A percentile compares a stretch with the other conserved stretches of the same genome.
phyloP scores from a whole-genome alignment of 2,329 filamentous ascomycete species.

The Apiospora arundinis region DNA sequence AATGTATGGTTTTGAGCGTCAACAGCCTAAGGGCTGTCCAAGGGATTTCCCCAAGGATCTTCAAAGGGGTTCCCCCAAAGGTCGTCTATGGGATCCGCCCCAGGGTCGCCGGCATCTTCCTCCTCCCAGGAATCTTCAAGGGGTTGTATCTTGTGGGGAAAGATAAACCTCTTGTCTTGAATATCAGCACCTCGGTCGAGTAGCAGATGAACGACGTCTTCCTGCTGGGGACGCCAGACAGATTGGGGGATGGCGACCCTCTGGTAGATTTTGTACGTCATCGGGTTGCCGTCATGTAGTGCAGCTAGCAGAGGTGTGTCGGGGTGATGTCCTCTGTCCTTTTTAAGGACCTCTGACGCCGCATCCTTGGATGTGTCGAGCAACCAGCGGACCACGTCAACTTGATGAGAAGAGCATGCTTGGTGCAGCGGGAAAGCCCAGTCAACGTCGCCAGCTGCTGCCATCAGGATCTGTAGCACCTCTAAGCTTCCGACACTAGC shows the following conservation, averaged over 20 bases:
- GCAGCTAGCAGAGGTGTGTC: background rate
- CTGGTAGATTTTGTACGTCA: background rate
- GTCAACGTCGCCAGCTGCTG: background rate
- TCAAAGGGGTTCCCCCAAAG: no score
- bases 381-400: background rate
- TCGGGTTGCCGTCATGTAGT: background rate
- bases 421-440: background rate
- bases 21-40: no score
- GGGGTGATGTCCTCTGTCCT: background rate
- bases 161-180: background rate
- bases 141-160: background rate
- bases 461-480: background rate
- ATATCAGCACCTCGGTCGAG: background rate
- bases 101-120: no score
- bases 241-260: background rate
- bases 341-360: background rate
- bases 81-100: no score
- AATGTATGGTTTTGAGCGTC: no score
- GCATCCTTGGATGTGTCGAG: background rate
- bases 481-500: background rate
- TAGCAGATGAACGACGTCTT: background rate
- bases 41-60: no score
- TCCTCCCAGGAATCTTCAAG: no score
- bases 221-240: background rate
- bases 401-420: background rate